Conservation (phyloP, 805 yeast genomes). For the Alloascoidea hylecoeti region DNA sequence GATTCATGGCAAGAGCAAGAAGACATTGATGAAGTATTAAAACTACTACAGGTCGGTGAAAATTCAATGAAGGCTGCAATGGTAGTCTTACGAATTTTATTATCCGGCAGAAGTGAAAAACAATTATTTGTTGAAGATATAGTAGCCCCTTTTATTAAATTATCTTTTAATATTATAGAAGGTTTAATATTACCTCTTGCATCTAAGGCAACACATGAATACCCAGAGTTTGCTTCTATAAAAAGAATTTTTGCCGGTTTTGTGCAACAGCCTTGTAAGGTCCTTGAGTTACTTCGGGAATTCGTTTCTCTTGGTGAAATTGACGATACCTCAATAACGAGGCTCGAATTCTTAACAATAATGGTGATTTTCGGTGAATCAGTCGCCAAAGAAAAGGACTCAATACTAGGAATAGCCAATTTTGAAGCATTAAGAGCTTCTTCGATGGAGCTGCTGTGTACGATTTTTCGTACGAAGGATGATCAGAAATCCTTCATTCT, state of each 20-base stretch:
- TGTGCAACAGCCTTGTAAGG: slow-evolving; percentile 2
- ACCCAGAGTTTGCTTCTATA: neutral
- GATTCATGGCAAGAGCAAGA: neutral
- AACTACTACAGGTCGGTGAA: slow-evolving; percentile 8
- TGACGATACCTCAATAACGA: slow-evolving; percentile 41
- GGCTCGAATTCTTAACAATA: slow-evolving; percentile 38
- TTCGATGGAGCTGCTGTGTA: slow-evolving; percentile 11
- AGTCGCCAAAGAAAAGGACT: slow-evolving; percentile 12
- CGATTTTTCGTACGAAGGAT: slow-evolving; percentile 13
- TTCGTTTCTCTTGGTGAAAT: slow-evolving; percentile 12
- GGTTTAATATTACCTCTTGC: slow-evolving; percentile 14
- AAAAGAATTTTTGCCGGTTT: slow-evolving; percentile 3
- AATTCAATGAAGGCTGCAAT: slow-evolving; percentile 20
- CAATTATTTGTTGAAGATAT: slow-evolving; percentile 30
- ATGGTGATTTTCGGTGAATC: slow-evolving; percentile 25
- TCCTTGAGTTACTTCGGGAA: slow-evolving; percentile 4
- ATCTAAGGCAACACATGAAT: neutral
- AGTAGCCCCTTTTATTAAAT: slow-evolving; percentile 24
- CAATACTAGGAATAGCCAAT: slow-evolving; percentile 10
- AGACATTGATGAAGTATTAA: neutral
- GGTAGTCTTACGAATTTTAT: slow-evolving; percentile 25
- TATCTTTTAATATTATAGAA: slow-evolving; percentile 20
- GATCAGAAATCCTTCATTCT: slow-evolving; percentile 49
- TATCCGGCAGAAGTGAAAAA: slow-evolving; percentile 25
- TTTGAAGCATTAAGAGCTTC: slow-evolving; percentile 17